Percentiles rank a stretch among this genome's conserved stretches.
Conservation (phyloP, 108 stramenopile genomes). For the Skeletonema menzelii region DNA sequence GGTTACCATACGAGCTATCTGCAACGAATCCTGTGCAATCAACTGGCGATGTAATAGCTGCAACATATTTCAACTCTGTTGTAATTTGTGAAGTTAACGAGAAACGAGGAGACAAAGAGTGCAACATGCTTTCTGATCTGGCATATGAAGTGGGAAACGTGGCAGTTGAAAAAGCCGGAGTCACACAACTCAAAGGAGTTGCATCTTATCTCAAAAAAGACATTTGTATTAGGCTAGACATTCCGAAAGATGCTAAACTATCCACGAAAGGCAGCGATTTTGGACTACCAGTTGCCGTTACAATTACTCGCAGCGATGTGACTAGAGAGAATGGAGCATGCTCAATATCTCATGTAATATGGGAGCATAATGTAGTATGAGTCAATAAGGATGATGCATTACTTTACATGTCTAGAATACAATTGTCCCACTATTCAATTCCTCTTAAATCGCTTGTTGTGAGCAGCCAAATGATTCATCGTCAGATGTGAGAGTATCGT, state of each 20-base stretch:
- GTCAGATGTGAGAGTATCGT: background rate
- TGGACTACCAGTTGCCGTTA: slow-evolving; percentile 36
- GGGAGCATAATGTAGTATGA: slow-evolving; percentile 53
- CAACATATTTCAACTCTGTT: slow-evolving; percentile 66
- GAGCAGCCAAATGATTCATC: background rate
- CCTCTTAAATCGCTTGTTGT: background rate
- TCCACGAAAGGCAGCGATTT: slow-evolving; percentile 43
- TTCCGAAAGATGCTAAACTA: slow-evolving; percentile 63
- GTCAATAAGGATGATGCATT: background rate
- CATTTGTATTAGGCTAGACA: slow-evolving; percentile 69
- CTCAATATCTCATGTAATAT: slow-evolving; percentile 85
- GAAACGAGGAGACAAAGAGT: slow-evolving; percentile 68
- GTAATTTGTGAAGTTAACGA: slow-evolving; percentile 89
- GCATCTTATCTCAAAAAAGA: slow-evolving; percentile 80
- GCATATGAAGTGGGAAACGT: slow-evolving; percentile 60
- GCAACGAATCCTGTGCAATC: background rate
- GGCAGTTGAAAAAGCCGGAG: slow-evolving; percentile 24
- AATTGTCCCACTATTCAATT: background rate
- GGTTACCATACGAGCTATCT: slow-evolving; percentile 68
- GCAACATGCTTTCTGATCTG: slow-evolving; percentile 70
- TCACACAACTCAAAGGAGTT: slow-evolving; percentile 52
- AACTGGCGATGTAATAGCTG: slow-evolving; percentile 41
- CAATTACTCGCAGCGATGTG: slow-evolving; percentile 46
- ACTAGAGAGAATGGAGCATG: slow-evolving; percentile 74
- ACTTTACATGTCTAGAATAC: background rate